A percentile compares a stretch with the other conserved stretches of the same genome.
Evolutionary conservation across 148 eudicot genomes (phyloP).

Genomic region (Chenopodium suecicum): DNA sequence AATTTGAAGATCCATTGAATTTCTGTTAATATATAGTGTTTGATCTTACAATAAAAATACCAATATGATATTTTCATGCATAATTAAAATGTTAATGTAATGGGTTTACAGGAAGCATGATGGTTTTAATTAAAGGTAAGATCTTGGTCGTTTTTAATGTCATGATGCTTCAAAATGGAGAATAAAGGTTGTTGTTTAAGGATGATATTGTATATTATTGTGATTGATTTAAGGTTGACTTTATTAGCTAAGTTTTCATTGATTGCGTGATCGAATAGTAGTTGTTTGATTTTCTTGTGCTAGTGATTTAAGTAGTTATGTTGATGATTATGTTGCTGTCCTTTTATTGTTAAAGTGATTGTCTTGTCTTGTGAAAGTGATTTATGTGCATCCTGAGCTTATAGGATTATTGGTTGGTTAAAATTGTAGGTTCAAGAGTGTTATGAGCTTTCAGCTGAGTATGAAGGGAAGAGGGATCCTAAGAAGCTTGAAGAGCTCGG

Average conservation of each 20-base stretch:
- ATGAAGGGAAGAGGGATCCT: slow-evolving; percentile 75
- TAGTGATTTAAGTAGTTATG: not conserved
- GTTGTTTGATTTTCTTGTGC: not conserved
- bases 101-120: not conserved
- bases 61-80: not conserved
- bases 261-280: not conserved
- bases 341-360: not conserved
- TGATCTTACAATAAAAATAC: not conserved
- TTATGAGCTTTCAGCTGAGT: slow-evolving; percentile 92
- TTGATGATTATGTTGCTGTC: not conserved
- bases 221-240: slow-evolving; percentile 13
- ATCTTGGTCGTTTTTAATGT: slow-evolving; percentile 8
- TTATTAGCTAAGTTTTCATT: slow-evolving; percentile 1
- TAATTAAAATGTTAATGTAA: not conserved
- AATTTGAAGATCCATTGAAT: slow-evolving; percentile 13
- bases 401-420: not conserved
- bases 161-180: not conserved
- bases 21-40: not conserved
- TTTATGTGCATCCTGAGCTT: not conserved
- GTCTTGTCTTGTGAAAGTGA: not conserved
- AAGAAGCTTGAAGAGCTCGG: slow-evolving; percentile 94
- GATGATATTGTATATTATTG: not conserved
- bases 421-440: slow-evolving; percentile 82
- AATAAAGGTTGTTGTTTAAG: not conserved
- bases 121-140: slow-evolving; percentile 1